A percentile compares a stretch with the other conserved stretches of the same genome.
Evolutionary conservation across 2,329 filamentous ascomycete genomes (phyloP).

Genomic region (Xylariaceae sp.): DNA sequence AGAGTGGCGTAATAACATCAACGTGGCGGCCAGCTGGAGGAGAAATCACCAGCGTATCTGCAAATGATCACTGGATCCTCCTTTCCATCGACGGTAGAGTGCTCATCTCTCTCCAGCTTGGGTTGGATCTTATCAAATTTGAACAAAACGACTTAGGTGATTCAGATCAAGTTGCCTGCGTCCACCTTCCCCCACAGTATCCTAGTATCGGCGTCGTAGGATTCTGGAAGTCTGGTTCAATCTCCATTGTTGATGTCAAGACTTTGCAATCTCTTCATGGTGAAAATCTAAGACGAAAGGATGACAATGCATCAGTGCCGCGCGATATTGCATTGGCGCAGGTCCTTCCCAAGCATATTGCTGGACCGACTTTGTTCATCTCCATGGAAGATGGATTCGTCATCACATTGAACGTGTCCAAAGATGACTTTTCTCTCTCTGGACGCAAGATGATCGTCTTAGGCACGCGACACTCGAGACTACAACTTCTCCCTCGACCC

Average conservation of each 20-base stretch:
- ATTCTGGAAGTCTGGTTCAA: constrained; percentile 83
- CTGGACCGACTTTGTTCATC: constrained; percentile 79
- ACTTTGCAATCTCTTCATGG: constrained; percentile 71
- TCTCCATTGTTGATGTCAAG: constrained; percentile 75
- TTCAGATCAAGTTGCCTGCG: constrained; percentile 82
- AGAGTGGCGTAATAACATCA: constrained; percentile 59
- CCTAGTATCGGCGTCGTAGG: constrained; percentile 77
- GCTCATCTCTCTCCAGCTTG: constrained; percentile 72
- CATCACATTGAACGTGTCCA: constrained; percentile 78
- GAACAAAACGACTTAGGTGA: constrained; percentile 66
- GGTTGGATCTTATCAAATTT: constrained; percentile 62
- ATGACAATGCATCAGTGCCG: constrained; percentile 79
- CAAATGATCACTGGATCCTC: constrained; percentile 72
- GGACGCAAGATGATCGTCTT: constrained; percentile 82
- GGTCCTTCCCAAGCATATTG: constrained; percentile 66
- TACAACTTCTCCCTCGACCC: constrained; percentile 76
- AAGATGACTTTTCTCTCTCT: constrained; percentile 66
- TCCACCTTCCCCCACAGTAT: constrained; percentile 73
- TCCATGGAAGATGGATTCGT: constrained; percentile 94
- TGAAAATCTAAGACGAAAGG: constrained; percentile 63
- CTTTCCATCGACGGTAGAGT: constrained; percentile 78
- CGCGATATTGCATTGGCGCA: constrained; percentile 82
- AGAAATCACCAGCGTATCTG: constrained; percentile 78
- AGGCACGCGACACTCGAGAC: constrained; percentile 82
- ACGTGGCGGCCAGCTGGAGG: constrained; percentile 63